Evolutionary conservation across 208 protist species (phyloP).

Genomic region (Strigomonas oncopelti): DNA sequence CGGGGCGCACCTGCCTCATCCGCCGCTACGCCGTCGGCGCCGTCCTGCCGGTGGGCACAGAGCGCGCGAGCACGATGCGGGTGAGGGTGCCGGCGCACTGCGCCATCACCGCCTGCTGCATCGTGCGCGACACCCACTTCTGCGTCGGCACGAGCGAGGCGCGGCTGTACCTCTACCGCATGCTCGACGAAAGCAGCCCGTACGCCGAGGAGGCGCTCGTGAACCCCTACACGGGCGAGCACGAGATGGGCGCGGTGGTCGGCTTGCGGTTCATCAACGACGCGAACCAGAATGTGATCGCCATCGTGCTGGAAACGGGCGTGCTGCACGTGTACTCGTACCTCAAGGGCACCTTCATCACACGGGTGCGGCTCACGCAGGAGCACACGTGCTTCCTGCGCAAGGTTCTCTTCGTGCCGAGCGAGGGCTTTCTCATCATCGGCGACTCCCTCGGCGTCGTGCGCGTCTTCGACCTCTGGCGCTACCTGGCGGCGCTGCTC

Average conservation of each 20-base stretch:
- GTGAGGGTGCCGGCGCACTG: constrained; percentile 41
- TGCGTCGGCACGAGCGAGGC: constrained; percentile 76
- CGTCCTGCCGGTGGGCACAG: constrained; percentile 55
- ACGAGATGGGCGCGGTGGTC: constrained; percentile 56
- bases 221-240: constrained; percentile 17
- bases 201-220: constrained; percentile 49
- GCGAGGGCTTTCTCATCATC: constrained; percentile 12
- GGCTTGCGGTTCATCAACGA: constrained; percentile 69
- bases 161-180: constrained; percentile 70
- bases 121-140: constrained; percentile 73
- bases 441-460: constrained; percentile 55
- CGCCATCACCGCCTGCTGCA: constrained; percentile 77
- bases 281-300: constrained; percentile 66
- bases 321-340: constrained; percentile 74
- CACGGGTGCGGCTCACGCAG: constrained; percentile 32
- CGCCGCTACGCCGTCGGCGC: constrained; percentile 34
- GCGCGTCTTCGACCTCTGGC: constrained; percentile 38
- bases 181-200: constrained; percentile 54
- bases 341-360: constrained; percentile 35
- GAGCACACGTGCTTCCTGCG: constrained; percentile 45
- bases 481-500: not conserved
- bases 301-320: constrained; percentile 65
- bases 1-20: constrained; percentile 52
- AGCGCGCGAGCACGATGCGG: constrained; percentile 51
- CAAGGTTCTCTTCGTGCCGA: constrained; percentile 30